Percentiles rank a stretch among this genome's conserved stretches.
phyloP scores from a whole-genome alignment of 2,329 filamentous ascomycete genomes.

The Colletotrichum truncatum region DNA sequence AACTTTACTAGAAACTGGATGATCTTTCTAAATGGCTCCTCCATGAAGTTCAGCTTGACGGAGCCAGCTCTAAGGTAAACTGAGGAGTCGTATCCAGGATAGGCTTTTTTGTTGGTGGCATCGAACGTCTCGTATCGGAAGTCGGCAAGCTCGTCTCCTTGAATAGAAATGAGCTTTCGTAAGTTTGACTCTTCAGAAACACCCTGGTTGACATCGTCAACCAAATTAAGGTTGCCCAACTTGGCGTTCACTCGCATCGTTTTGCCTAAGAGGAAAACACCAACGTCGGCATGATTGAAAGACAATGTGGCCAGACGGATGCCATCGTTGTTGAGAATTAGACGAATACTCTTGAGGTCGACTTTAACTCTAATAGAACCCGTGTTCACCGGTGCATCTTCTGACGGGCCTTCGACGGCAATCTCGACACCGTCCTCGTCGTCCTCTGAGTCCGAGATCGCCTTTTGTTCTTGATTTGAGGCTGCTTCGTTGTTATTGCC shows the following conservation, averaged over 20 bases:
- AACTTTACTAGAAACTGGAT: constrained; percentile 99
- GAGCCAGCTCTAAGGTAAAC: constrained; percentile 92
- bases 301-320: constrained; percentile 93
- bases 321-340: constrained; percentile 97
- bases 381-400: constrained; percentile 42
- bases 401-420: constrained; percentile 14
- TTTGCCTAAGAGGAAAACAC: constrained; percentile 85
- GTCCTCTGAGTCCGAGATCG: constrained; percentile 44
- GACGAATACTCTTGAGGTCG: constrained; percentile 89
- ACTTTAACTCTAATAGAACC: constrained; percentile 94
- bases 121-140: constrained; percentile 99
- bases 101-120: constrained; percentile 70
- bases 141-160: constrained; percentile 94
- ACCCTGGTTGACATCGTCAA: constrained; percentile 94
- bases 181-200: constrained; percentile 83
- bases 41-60: constrained; percentile 95
- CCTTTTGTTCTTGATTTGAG: constrained; percentile 41
- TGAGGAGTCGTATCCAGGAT: constrained; percentile 94
- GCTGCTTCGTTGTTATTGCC: constrained; percentile 57
- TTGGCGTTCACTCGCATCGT: constrained; percentile 89
- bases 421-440: constrained; percentile 43
- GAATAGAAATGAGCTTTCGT: constrained; percentile 89
- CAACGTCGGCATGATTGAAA: constrained; percentile 90
- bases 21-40: constrained; percentile 97
- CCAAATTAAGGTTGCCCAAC: constrained; percentile 85